Base-by-base conservation (phyloP, 257 asterid genomes). In the Plantago major region DNA sequence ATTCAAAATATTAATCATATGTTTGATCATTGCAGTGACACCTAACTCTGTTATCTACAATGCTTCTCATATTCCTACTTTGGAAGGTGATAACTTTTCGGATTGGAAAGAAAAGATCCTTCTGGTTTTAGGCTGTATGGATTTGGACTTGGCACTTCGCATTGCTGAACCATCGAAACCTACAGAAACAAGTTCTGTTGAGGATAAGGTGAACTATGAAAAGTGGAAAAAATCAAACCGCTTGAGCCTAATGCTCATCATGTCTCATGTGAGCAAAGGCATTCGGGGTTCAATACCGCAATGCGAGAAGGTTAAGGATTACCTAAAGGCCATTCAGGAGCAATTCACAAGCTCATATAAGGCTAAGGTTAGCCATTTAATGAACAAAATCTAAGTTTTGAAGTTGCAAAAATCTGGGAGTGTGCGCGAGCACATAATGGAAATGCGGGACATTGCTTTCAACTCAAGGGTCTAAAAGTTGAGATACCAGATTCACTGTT, bases 181-280 rank as follows among this genome's bases (percentile, higher is more conserved):
- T 10, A 10, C 38, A 7, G n/a, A 51, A 17, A 7, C 30, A 10
- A 51, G 57, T 11, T n/a, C 37, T 0, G 11, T 7, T 51, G 57
- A 51, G 30, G 57, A 51, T 5, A 48, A 48, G 9, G 53, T 18
- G 9, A n/a, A 11, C 11, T 12, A 12, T 12, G 53, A 48, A 0
- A 47, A 14, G 9, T 47, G 53, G 53, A 19, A 47, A 5, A 47
- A 9, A 47, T 47, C 53, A 10, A 47, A 47, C 11, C 53, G 53
- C 18, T 13, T 47, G 3, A 47, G 17, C 53, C 53, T 47, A 16
- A 47, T 47, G 22, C 53, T 47, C 17, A 47, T 47, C 7, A 16
- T n/a, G n/a, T n/a, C n/a, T 10, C 53, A 47, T 47, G 53, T 47
- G 53, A 47, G 53, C 53, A 47, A 47, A 47, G 17, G 53, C 53